phyloP scores from a whole-genome alignment of 179 eudicot species.

The Drosera spatulata region DNA sequence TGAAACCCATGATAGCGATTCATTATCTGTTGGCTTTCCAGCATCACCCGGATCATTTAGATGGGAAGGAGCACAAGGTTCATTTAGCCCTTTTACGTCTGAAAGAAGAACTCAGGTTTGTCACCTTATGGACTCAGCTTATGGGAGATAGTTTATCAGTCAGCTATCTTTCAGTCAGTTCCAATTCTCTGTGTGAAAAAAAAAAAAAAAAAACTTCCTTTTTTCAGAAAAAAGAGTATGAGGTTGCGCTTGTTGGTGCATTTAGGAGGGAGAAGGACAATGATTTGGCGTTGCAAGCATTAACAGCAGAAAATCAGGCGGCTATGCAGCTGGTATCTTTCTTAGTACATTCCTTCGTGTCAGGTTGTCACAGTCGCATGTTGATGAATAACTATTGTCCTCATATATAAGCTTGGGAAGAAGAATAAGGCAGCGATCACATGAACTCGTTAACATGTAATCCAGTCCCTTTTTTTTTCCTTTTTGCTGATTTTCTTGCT shows the following conservation, averaged over 20 bases:
- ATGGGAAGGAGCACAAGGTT: slow-evolving; percentile 80
- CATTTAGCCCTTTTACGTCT: slow-evolving; percentile 58
- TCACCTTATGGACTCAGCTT: slow-evolving; percentile 2
- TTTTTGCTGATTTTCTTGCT: no score
- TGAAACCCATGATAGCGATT: slow-evolving; percentile 52
- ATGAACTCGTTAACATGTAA: no score
- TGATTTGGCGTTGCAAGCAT: slow-evolving; percentile 58
- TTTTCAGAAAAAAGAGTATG: slow-evolving; percentile 79
- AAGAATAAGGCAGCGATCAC: no score
- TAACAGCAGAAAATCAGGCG: slow-evolving; percentile 78
- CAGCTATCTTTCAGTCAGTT: slow-evolving; percentile 1
- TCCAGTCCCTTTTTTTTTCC: no score
- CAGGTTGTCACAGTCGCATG: no score
- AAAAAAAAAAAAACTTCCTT: slow-evolving; percentile 2
- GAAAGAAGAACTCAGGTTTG: slow-evolving; percentile 67
- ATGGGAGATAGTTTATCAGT: not conserved
- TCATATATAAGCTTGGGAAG: no score
- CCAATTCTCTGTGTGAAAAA: not conserved
- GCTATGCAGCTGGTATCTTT: slow-evolving; percentile 75
- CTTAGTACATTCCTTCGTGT: no score
- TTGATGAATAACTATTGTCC: no score
- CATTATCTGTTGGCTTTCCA: slow-evolving; percentile 41
- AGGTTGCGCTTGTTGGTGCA: slow-evolving; percentile 94
- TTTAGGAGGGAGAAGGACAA: slow-evolving; percentile 89
- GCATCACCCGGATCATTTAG: slow-evolving; percentile 89